Evolutionary conservation across 495 filamentous ascomycete species (phyloP), one percentile per base, ranked within the genome.

Genomic region (Cairneyella variabilis): DNA sequence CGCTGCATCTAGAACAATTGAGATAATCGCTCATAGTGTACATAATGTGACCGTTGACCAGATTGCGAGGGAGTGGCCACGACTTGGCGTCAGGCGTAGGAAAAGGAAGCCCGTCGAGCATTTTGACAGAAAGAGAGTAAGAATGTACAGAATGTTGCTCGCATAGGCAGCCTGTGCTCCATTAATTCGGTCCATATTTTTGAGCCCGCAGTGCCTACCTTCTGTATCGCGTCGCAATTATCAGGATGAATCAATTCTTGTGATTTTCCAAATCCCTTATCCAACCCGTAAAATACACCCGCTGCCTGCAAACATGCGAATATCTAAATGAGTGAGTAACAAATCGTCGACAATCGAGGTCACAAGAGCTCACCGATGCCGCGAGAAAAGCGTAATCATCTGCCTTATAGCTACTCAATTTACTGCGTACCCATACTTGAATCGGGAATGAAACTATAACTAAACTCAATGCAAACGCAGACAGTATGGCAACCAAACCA

Each of bases 401-500:
- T 11, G 40, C 17, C 22, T 39, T 39, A 36, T 46, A 48, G 14
- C 5, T 25, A 20, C 42, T 39, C 2, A 22, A 18, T 47, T 54
- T 54, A 25, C 32, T 46, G 9, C 51, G 41, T 8, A 48, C 51
- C 16, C 47, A 54, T 7, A 46, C 34, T 30, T 42, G 51, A 38
- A 54, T 45, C 16, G 51, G 51, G 20, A 46, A 40, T 11, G 51
- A 54, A 20, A 54, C 23, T n/a, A 49, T 11, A 1, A 49, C 36
- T 3, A 56, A 27, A 49, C 53, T 41, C 6, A 56, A 11, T 10
- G 53, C 43, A 23, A 56, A 46, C 5, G 44, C 45, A 2, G 44
- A 21, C 16, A 56, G 51, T 11, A 54, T 48, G 1, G 43, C 51
- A 28, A 54, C 42, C 27, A 54, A 46, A 14, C 51, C 51, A 36